phyloP scores from a whole-genome alignment of 2,329 filamentous ascomycete genomes.

The Penicillium sp. region DNA sequence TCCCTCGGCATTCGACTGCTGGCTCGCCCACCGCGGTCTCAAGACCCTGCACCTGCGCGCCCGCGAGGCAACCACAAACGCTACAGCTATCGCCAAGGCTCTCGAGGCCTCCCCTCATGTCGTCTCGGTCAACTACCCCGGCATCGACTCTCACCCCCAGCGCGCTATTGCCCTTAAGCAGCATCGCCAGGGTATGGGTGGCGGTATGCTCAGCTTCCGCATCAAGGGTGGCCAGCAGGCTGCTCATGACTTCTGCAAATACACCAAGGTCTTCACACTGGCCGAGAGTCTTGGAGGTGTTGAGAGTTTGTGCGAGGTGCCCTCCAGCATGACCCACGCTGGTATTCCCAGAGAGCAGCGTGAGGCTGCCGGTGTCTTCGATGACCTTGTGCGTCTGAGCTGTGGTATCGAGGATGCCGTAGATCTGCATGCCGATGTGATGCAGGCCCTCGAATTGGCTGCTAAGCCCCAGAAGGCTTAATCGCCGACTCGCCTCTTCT shows the following conservation, averaged over 20 bases:
- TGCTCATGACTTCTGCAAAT: constrained; percentile 87
- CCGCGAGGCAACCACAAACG: constrained; percentile 78
- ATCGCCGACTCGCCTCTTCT: constrained; percentile 37
- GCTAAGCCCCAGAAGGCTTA: constrained; percentile 47
- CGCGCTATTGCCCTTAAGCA: constrained; percentile 80
- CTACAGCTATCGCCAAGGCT: constrained; percentile 68
- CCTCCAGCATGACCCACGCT: constrained; percentile 93
- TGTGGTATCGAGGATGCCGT: constrained; percentile 89
- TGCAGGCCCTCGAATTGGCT: constrained; percentile 77
- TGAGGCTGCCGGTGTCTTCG: constrained; percentile 88
- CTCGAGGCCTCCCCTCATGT: constrained; percentile 79
- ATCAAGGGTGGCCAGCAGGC: constrained; percentile 81
- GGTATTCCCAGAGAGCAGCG: constrained; percentile 88
- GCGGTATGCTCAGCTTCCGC: constrained; percentile 96
- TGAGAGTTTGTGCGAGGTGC: constrained; percentile 87
- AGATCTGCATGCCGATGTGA: constrained; percentile 76
- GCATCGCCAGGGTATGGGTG: constrained; percentile 89
- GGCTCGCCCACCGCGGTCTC: constrained; percentile 93
- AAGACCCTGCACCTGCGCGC: constrained; percentile 95
- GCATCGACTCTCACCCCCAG: constrained; percentile 81
- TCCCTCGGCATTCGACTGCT: constrained; percentile 91
- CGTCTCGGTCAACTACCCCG: constrained; percentile 91
- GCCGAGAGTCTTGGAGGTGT: constrained; percentile 91
- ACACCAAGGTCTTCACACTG: constrained; percentile 84
- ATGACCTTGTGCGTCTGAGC: constrained; percentile 89